Base-by-base conservation (phyloP, 129 eudicot species). In the Helichrysum umbraculigerum region DNA sequence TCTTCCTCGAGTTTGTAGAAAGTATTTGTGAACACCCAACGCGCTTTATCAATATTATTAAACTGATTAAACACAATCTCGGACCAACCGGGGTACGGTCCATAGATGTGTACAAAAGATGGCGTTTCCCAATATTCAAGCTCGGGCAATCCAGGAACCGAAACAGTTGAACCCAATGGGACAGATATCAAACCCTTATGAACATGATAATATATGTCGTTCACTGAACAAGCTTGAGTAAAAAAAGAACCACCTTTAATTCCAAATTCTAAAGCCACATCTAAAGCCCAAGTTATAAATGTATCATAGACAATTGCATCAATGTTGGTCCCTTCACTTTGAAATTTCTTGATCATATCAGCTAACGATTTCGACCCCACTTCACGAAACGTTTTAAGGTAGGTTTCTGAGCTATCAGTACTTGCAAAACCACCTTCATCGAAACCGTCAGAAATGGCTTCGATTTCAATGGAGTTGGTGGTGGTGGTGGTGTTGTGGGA, bases 191-290 rank as follows among this genome's bases (percentile, higher is more conserved):
- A 28, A 34, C 90, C 86, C 71, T 83, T 51, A 58, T 73, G 35
- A 21, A 69, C 35, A 64, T 83, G 88, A 70, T 81, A 78, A 39
- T 85, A 85, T 14, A 88, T 64, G 35, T 72, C 61, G 50, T 75
- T 78, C 11, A 88, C 90, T 28, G 41, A 79, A 79, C 85, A 83
- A 22, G 93, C n/a, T 52, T 88, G 93, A 22, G 93, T 81, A 3
- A 88, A 84, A 51, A 86, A 86, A 9, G 79, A 15, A 22, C 83
- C 93, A 4, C 69, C 83, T 10, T 74, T 34, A 7, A 88, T 32
- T 0, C 85, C 90, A 15, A 33, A 35, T 51, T 68, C 70, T 19
- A 68, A 73, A 0, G 74, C 84, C 41, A 78, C 71, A 20, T 85
- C 90, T 51, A 85, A 68, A 44, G 74, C 82, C 85, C 84, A 81